Evolutionary conservation across 1,284 basidiomycete genomes (phyloP), one percentile per base, ranked within the genome.

Genomic region (Malassezia vespertilionis): DNA sequence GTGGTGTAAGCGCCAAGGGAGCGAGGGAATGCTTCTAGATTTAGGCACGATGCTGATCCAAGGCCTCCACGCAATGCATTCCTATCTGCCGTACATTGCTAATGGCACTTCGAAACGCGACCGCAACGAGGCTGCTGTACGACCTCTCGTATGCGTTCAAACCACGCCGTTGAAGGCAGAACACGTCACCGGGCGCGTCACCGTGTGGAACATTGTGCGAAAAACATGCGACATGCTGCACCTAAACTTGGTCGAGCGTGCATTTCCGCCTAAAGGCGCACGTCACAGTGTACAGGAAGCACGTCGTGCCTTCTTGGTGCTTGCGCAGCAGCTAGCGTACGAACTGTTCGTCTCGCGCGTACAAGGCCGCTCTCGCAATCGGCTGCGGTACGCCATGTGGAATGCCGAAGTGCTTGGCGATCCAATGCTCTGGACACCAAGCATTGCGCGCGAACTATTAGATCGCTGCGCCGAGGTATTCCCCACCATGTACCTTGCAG

Each of bases 121-220:
- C n/a, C n/a, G n/a, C n/a, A n/a, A n/a, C n/a, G n/a, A n/a, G n/a
- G n/a, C n/a, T n/a, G n/a, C n/a, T n/a, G n/a, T n/a, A n/a, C n/a
- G n/a, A n/a, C n/a, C n/a, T n/a, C n/a, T n/a, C n/a, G n/a, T n/a
- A n/a, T n/a, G n/a, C n/a, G n/a, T 7, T n/a, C 23, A 7, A 15
- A 18, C 21, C 21, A 24, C 9, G 21, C 24, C n/a, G 37, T 27
- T 26, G 26, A 37, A n/a, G 11, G 12, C 12, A 23, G 17, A 8
- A 11, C 26, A 26, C 10, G 43, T 45, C 10, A 45, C 48, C 15
- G 17, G 15, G 8, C 48, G 48, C 11, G 24, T 51, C 17, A 40
- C 48, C 11, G 44, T 51, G 8, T 51, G 48, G 48, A 51, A 51
- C 20, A 32, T 51, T 15, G 37, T 51, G 28, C 48, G 48, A 15